Conservation (phyloP, 2,329 filamentous ascomycete species). For the Lithohypha guttulata region DNA sequence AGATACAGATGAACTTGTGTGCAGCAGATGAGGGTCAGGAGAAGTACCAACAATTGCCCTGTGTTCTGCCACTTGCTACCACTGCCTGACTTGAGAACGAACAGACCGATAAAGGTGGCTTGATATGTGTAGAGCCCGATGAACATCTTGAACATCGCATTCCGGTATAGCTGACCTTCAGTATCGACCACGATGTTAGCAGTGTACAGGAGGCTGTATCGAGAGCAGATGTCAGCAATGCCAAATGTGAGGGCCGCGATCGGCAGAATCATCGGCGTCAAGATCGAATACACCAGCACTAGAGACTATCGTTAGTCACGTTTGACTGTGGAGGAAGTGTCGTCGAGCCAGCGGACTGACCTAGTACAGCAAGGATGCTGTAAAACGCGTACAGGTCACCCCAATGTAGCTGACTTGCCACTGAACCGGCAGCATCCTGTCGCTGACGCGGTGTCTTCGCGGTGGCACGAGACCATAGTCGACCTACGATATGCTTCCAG, state of each 20-base stretch:
- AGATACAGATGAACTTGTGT: not conserved
- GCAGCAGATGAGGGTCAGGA: slow-evolving; percentile 5
- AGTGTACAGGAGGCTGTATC: slow-evolving; percentile 5
- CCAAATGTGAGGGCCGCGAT: slow-evolving; percentile 6
- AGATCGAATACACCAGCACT: slow-evolving; percentile 7
- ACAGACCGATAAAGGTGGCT: slow-evolving; percentile 7
- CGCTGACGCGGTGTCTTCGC: slow-evolving; percentile 2
- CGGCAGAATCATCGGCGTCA: slow-evolving; percentile 7
- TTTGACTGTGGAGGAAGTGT: not conserved
- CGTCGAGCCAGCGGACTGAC: not conserved
- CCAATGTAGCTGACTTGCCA: not conserved
- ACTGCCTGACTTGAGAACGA: slow-evolving; percentile 6
- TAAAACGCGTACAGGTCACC: slow-evolving; percentile 4
- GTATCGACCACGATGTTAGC: slow-evolving; percentile 2
- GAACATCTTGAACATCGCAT: slow-evolving; percentile 4
- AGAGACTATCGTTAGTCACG: not conserved
- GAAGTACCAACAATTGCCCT: slow-evolving; percentile 2
- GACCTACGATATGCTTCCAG: not conserved
- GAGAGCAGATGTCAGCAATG: slow-evolving; percentile 5
- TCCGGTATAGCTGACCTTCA: slow-evolving; percentile 4
- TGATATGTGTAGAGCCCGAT: slow-evolving; percentile 3
- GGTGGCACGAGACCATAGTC: not conserved
- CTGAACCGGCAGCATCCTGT: not conserved
- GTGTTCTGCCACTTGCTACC: not conserved
- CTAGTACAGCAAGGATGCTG: slow-evolving; percentile 2